Percentiles rank a stretch among this genome's conserved stretches.
phyloP scores from a whole-genome alignment of 2,329 filamentous ascomycete genomes.

The Ophiocordyceps camponoti-floridani region DNA sequence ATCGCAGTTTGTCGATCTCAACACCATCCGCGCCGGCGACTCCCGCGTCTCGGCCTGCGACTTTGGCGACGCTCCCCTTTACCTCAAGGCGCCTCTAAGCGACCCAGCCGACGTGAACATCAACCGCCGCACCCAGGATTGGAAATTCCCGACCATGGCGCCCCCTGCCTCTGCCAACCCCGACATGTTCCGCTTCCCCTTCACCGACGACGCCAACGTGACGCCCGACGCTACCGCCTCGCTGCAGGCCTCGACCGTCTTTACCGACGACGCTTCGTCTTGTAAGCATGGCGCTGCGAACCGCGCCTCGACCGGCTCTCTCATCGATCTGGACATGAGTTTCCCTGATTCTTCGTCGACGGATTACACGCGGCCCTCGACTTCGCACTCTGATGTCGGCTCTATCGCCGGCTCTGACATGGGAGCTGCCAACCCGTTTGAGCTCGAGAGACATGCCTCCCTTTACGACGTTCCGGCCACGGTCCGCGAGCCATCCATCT shows the following conservation, averaged over 20 bases:
- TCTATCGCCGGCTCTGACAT: slow-evolving; percentile 38
- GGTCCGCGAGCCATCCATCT: slow-evolving; percentile 38
- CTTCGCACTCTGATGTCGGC: slow-evolving; percentile 38
- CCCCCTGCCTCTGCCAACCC: slow-evolving; percentile 32
- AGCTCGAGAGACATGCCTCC: slow-evolving; percentile 44
- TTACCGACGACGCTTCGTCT: slow-evolving; percentile 23
- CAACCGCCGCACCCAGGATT: slow-evolving; percentile 34
- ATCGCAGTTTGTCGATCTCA: slow-evolving; percentile 41
- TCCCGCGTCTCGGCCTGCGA: slow-evolving; percentile 30
- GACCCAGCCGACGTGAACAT: slow-evolving; percentile 37
- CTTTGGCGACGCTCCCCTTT: slow-evolving; percentile 20
- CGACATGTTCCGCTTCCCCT: slow-evolving; percentile 32
- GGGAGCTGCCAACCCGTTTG: slow-evolving; percentile 38
- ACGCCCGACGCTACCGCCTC: slow-evolving; percentile 30
- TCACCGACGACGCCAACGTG: slow-evolving; percentile 23
- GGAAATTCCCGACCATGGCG: slow-evolving; percentile 38
- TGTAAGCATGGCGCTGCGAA: slow-evolving; percentile 15
- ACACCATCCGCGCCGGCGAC: slow-evolving; percentile 36
- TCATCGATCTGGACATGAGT: slow-evolving; percentile 38
- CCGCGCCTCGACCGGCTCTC: slow-evolving; percentile 23
- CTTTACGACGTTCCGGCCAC: slow-evolving; percentile 25
- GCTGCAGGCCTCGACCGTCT: slow-evolving; percentile 20
- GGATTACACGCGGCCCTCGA: slow-evolving; percentile 36
- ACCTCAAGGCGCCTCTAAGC: slow-evolving; percentile 32
- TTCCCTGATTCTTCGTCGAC: slow-evolving; percentile 31